These are phyloP conservation scores for Rhodotorula paludigena DNA, from an alignment of 768 basidiomycete genomes.

Conservation along the genomic window DNA sequence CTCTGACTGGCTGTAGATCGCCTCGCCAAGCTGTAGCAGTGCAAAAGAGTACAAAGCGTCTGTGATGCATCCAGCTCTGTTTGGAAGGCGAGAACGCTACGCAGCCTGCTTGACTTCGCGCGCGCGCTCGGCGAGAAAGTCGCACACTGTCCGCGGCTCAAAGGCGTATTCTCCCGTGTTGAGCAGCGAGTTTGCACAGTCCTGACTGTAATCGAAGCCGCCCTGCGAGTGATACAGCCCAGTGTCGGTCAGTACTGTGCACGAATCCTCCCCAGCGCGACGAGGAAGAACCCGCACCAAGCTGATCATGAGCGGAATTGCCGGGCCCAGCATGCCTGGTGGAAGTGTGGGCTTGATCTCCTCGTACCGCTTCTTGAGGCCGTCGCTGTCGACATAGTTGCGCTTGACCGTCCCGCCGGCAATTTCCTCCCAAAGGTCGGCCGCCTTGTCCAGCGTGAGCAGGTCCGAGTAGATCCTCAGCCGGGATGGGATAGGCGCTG, in stretches of 20 bases:
- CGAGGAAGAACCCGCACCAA: neutral
- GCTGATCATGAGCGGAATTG: constrained; percentile 4
- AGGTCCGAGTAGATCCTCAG: constrained; percentile 6
- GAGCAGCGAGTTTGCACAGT: constrained; percentile 3
- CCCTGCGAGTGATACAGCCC: constrained; percentile 2
- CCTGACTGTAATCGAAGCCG: constrained; percentile 4
- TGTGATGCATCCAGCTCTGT: too few relatives aligned
- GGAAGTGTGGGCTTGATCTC: constrained; percentile 9
- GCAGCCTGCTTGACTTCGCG: neutral
- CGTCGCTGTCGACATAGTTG: neutral
- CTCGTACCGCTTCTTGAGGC: constrained; percentile 4
- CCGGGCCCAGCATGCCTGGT: neutral
- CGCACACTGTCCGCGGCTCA: neutral
- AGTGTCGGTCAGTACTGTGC: neutral
- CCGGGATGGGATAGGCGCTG: neutral
- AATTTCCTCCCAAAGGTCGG: constrained; percentile 2
- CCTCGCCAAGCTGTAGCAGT: too few relatives aligned
- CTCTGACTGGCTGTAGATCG: neutral
- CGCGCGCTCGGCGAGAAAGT: neutral
- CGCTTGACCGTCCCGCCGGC: constrained; percentile 7
- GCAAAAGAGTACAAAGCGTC: neutral
- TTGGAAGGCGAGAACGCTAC: too few relatives aligned
- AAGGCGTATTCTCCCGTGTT: constrained; percentile 2
- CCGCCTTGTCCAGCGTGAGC: constrained; percentile 6
- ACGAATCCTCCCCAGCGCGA: neutral